Evolutionary conservation across 176 grass and related monocot species (phyloP).

Genomic region (Bonia amplexicaulis): DNA sequence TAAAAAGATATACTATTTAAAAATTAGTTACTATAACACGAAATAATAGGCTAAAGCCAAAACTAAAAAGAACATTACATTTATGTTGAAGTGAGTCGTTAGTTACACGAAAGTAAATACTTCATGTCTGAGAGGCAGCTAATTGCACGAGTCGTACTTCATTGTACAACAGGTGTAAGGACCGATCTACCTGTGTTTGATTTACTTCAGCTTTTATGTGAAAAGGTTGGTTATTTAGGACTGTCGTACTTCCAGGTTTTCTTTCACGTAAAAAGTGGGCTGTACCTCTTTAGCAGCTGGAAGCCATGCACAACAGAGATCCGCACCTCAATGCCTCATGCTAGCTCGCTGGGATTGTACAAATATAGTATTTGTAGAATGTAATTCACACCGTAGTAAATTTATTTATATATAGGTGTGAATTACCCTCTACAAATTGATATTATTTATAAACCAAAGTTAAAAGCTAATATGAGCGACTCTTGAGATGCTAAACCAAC

Average conservation of each 20-base stretch:
- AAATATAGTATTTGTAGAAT: too few relatives aligned
- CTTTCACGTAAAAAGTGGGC: neutral
- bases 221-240: neutral
- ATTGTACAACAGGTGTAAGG: neutral
- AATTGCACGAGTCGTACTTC: neutral
- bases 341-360: neutral
- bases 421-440: too few relatives aligned
- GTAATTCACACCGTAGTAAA: too few relatives aligned
- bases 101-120: neutral
- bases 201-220: neutral
- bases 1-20: too few relatives aligned
- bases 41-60: too few relatives aligned
- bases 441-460: too few relatives aligned
- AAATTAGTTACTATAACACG: too few relatives aligned
- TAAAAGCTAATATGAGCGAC: too few relatives aligned
- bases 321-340: neutral
- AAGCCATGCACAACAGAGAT: neutral
- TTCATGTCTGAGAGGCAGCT: neutral
- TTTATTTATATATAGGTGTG: too few relatives aligned
- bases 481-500: too few relatives aligned
- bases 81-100: neutral
- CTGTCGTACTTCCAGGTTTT: neutral
- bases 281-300: neutral
- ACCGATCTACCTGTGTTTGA: neutral
- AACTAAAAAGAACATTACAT: too few relatives aligned